Evolutionary conservation across 108 stramenopile species (phyloP), one percentile per base, ranked within the genome.

Genomic region (Pseudonitzschia multistriata): DNA sequence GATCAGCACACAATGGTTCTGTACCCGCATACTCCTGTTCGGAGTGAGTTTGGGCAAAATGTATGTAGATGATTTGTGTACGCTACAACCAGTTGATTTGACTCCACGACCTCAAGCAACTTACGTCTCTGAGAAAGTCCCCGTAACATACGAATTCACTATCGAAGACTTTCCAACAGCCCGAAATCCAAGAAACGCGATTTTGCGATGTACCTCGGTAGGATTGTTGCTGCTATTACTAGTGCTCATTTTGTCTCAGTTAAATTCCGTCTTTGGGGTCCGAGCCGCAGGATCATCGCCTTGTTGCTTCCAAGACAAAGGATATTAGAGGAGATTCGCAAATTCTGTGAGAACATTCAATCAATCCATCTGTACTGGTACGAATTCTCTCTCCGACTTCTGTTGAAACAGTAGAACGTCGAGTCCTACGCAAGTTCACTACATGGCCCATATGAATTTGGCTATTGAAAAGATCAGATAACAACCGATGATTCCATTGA

Each of bases 131-230:
- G 82, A 81, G 70, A 93, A 96, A 28, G 88, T 83, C 7, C 90
- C 92, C 52, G 81, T 87, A 48, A 93, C 90, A 69, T 92, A 96
- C 7, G 82, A 70, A 50, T 90, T 90, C 2, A 87, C 85, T 49
- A 96, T 63, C 2, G 91, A 89, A 1, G 86, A 81, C 66, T 96
- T 96, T 19, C 95, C 95, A 36, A 96, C 95, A 6, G 90, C 88
- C 31, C 92, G 85, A 70, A 87, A 93, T 19, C 95, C 95, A 21
- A 96, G 79, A 54, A 96, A 76, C 49, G 95, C 95, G 30, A 96
- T 73, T 80, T 96, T 96, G 15, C 95, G 83, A 68, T 87, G 81
- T 21, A 96, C 91, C 34, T 86, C 57, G 11, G 82, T 72, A 34
- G 90, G 86, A 10, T 55, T 37, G 52, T 75, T 74, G 66, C 64